phyloP scores from a whole-genome alignment of 176 grass and related monocot species.

The Urochloa ruziziensis region DNA sequence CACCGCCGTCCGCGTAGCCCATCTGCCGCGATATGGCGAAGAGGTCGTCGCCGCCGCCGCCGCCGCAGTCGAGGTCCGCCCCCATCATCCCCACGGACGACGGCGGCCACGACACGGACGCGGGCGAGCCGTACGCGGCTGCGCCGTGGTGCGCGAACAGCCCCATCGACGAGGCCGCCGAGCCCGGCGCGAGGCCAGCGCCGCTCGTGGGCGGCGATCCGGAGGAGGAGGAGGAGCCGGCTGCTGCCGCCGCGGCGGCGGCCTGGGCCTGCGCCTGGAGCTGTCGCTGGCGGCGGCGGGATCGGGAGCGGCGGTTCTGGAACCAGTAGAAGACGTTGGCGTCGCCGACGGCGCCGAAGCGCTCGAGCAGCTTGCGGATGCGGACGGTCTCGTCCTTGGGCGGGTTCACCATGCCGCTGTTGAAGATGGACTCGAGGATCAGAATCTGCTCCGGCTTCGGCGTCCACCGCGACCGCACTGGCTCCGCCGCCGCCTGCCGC shows the following conservation, averaged over 20 bases:
- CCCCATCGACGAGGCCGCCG: neutral
- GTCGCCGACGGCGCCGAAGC: constrained; percentile 86
- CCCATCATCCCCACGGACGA: constrained; percentile 40
- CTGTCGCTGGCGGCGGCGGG: constrained; percentile 85
- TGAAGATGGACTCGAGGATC: constrained; percentile 97
- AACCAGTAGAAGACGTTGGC: constrained; percentile 99
- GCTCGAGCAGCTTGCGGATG: constrained; percentile 91
- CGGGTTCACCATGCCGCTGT: constrained; percentile 93
- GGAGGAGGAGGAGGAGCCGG: constrained; percentile 20
- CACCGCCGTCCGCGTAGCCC: constrained; percentile 45
- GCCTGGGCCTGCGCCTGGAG: constrained; percentile 45
- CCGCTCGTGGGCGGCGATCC: constrained; percentile 9
- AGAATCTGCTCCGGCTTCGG: constrained; percentile 97
- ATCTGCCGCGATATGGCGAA: constrained; percentile 90
- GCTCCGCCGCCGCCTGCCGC: constrained; percentile 42
- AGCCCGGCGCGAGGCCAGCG: constrained; percentile 2
- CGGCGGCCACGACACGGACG: constrained; percentile 38
- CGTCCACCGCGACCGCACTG: constrained; percentile 79
- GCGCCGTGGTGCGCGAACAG: constrained; percentile 28
- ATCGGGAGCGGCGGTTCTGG: constrained; percentile 86
- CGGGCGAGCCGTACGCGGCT: constrained; percentile 23
- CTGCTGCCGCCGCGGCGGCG: neutral
- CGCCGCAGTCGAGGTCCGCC: constrained; percentile 32
- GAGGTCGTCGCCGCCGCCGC: constrained; percentile 62
- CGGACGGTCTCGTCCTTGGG: constrained; percentile 94